Percentiles rank a stretch among this genome's conserved stretches.
These are phyloP conservation scores for Crithidia thermophila DNA, from an alignment of 208 protist genomes.

Conservation along the genomic window DNA sequence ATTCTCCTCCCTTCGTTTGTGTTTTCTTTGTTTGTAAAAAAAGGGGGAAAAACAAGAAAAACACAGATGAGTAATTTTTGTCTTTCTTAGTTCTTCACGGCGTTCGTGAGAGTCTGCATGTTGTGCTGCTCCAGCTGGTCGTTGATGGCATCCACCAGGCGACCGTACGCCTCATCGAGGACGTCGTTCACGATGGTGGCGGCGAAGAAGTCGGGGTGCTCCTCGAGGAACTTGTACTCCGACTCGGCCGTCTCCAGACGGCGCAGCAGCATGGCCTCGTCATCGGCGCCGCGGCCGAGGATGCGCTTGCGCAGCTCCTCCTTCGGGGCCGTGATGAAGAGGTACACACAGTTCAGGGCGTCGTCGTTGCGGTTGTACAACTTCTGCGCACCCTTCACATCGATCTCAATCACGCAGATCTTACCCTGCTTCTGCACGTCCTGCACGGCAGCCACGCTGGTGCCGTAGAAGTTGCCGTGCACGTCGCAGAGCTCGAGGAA, in stretches of 20 bases:
- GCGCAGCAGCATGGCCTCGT: conserved; percentile 69
- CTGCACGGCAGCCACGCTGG: conserved; percentile 78
- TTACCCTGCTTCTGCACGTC: conserved; percentile 71
- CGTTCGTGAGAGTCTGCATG: conserved; percentile 47
- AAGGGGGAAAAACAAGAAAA: no score
- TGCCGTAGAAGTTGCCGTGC: conserved; percentile 97
- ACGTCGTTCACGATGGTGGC: conserved; percentile 76
- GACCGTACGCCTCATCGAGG: conserved; percentile 66
- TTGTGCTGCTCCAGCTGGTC: conserved; percentile 51
- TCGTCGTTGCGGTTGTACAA: conserved; percentile 34
- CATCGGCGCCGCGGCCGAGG: conserved; percentile 68
- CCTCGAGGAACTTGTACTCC: conserved; percentile 78
- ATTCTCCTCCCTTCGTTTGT: no score
- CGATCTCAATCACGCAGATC: conserved; percentile 91
- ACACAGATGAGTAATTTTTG: background rate
- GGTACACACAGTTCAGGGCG: conserved; percentile 52
- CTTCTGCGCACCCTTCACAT: conserved; percentile 91
- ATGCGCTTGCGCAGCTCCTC: conserved; percentile 85
- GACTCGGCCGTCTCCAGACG: conserved; percentile 75
- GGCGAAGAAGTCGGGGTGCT: conserved; percentile 73
- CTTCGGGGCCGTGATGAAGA: conserved; percentile 86
- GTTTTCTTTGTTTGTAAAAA: no score
- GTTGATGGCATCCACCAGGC: conserved; percentile 57
- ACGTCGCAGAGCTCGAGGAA: conserved; percentile 94
- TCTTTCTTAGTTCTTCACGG: conserved; percentile 9